Evolutionary conservation across 1,284 basidiomycete genomes (phyloP).

Genomic region (Ceraceosorus guamensis): DNA sequence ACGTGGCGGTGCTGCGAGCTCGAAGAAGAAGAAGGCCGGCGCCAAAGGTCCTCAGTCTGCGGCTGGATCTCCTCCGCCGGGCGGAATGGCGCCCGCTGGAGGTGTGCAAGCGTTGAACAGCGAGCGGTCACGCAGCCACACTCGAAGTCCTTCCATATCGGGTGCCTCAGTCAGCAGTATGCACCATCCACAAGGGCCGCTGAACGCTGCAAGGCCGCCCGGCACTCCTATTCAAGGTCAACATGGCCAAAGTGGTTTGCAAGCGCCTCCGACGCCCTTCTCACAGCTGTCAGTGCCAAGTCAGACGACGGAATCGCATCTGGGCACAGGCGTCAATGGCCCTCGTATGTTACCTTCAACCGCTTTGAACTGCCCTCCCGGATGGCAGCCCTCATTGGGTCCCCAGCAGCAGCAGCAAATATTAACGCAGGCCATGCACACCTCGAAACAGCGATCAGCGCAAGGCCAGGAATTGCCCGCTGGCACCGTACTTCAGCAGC

Average conservation of each 20-base stretch:
- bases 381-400: constrained; percentile 31
- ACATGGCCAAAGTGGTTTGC: too few relatives aligned
- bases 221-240: too few relatives aligned
- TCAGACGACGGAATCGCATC: neutral
- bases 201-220: too few relatives aligned
- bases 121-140: constrained; percentile 30
- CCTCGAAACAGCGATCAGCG: constrained; percentile 19
- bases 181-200: neutral
- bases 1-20: too few relatives aligned
- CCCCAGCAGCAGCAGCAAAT: constrained; percentile 38
- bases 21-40: too few relatives aligned
- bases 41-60: too few relatives aligned
- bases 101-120: neutral
- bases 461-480: constrained; percentile 22
- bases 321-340: constrained; percentile 2
- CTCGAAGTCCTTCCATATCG: constrained; percentile 22
- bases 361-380: constrained; percentile 12
- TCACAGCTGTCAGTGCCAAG: neutral
- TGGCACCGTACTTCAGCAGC: constrained; percentile 33
- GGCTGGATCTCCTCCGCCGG: too few relatives aligned
- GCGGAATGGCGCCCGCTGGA: neutral
- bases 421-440: constrained; percentile 26
- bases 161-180: neutral
- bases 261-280: too few relatives aligned
- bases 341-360: neutral